Evolutionary conservation across 345 rosid species (phyloP), one percentile per base, ranked within the genome.

Genomic region (Eucalyptus dawsonii): DNA sequence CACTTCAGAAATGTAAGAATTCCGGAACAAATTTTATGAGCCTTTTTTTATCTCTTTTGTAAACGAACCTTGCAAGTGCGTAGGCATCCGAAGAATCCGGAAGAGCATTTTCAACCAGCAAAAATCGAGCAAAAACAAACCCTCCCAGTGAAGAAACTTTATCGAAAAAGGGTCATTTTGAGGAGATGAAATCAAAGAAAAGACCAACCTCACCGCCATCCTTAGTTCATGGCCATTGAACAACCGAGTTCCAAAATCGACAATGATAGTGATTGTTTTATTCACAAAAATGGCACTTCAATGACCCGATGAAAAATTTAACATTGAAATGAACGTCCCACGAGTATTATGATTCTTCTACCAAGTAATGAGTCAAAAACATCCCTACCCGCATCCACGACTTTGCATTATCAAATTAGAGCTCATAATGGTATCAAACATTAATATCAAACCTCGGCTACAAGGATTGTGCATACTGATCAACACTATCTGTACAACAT

Each of bases 191-290:
- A 50, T 50, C 54, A 50, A 50, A 50, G 21, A 50, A 51, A 50
- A 50, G 8, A 51, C 54, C 54, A 15, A 16, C 72, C 95, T 96
- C 3, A 98, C 98, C 47, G 98, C 99, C 14, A 45, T 49, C 51
- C 87, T 58, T 53, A 10, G 24, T 19, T 19, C 24, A 21, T 6
- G 98, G 94, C 6, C 98, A 98, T 15, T n/a, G 37, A 29, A 29
- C 34, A 29, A 65, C 34, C 31, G 17, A 65, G 5, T 15, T 9
- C 21, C 21, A 15, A 16, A 67, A 50, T 62, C 72, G 19, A 14
- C 37, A 65, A 14, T 65, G 9, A 65, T 31, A 14, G 16, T 62
- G 8, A 65, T 3, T 31, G 37, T 24, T 24, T 56, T 24, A 51
- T 56, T 56, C 62, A 24, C 62, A 24, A 58, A 65, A 65, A 14